Conservation (phyloP, 257 asterid genomes). For the Apocynum venetum region DNA sequence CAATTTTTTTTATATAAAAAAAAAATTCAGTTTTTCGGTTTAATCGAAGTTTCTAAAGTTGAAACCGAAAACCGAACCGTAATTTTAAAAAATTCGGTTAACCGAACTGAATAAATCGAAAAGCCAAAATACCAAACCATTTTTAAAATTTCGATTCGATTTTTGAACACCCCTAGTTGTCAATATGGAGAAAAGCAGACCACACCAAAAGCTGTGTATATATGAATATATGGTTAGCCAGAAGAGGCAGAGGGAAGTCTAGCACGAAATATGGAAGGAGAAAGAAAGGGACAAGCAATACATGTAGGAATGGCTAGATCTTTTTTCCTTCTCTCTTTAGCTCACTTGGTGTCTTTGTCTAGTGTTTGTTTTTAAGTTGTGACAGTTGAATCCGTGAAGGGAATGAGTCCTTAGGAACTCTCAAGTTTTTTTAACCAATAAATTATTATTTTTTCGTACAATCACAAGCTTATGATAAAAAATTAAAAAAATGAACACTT, state of each 20-base stretch:
- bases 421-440: conserved; percentile 11
- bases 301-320: not conserved
- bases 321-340: not conserved
- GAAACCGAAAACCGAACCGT: too few relatives aligned
- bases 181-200: too few relatives aligned
- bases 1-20: too few relatives aligned
- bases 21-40: too few relatives aligned
- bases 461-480: conserved; percentile 7
- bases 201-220: too few relatives aligned
- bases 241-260: not conserved
- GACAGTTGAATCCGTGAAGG: conserved; percentile 61
- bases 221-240: not conserved
- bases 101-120: too few relatives aligned
- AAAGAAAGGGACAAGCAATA: conserved; percentile 9
- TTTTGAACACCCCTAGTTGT: too few relatives aligned
- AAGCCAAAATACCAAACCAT: too few relatives aligned
- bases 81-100: too few relatives aligned
- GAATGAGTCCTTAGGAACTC: conserved; percentile 12
- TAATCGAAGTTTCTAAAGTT: too few relatives aligned
- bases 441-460: not conserved
- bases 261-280: not conserved
- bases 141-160: too few relatives aligned
- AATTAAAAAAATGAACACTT: not conserved
- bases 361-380: conserved; percentile 34
- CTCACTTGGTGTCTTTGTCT: not conserved